Conservation (phyloP, 306 rosid species). For the Oxytropis ochrocephala region DNA sequence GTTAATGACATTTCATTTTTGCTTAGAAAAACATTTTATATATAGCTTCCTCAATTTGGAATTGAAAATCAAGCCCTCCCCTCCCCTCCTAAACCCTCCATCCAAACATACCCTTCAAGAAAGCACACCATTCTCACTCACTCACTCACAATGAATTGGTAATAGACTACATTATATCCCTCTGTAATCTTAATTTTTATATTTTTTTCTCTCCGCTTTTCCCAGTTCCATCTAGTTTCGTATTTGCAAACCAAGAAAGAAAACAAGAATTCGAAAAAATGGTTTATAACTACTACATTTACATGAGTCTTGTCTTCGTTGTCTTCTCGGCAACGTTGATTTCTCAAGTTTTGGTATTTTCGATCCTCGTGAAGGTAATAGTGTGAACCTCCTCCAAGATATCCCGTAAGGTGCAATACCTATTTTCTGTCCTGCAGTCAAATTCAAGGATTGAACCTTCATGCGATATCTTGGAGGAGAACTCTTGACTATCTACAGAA, state of each 20-base stretch:
- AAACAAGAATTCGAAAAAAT: conserved; percentile 13
- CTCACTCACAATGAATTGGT: background rate
- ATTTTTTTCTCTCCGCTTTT: background rate
- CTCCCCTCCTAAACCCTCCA: too few relatives aligned
- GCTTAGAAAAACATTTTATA: too few relatives aligned
- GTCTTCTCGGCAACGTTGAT: conserved; percentile 37
- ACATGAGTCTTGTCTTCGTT: conserved; percentile 10
- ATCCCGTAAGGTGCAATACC: conserved; percentile 32
- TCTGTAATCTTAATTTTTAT: background rate
- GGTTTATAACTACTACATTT: conserved; percentile 19
- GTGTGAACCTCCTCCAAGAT: too few relatives aligned
- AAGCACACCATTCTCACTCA: background rate
- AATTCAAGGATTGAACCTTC: conserved; percentile 67
- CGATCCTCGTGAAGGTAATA: conserved; percentile 57
- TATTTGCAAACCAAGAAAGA: conserved; percentile 28
- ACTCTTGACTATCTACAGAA: conserved; percentile 48
- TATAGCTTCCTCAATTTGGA: too few relatives aligned
- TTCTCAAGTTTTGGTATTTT: conserved; percentile 39
- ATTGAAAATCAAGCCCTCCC: too few relatives aligned
- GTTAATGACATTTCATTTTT: too few relatives aligned
- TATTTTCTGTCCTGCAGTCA: conserved; percentile 39
- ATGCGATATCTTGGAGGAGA: conserved; percentile 61
- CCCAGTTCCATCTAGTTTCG: background rate
- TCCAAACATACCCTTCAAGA: background rate
- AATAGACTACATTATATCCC: background rate